phyloP scores from a whole-genome alignment of 768 basidiomycete genomes.

The Clavaria fumosa region DNA sequence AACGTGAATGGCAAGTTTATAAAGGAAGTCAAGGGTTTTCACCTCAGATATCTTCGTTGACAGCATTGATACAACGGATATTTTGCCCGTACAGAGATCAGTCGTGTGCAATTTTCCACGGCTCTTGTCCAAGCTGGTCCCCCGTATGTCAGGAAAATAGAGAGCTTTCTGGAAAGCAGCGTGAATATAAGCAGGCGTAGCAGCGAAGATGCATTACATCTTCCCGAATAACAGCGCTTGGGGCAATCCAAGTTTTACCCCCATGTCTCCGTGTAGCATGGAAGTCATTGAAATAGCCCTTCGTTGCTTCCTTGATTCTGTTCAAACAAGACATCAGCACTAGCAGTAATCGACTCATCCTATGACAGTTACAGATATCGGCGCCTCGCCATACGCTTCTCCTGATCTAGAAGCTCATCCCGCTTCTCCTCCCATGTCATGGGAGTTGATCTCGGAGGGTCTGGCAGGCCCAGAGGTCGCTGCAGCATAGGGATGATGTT shows the following conservation, averaged over 20 bases:
- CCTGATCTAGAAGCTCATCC: slow-evolving; percentile 57
- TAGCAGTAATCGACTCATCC: background rate
- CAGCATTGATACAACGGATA: slow-evolving; percentile 73
- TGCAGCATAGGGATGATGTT: slow-evolving; percentile 25
- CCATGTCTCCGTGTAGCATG: slow-evolving; percentile 69
- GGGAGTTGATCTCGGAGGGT: slow-evolving; percentile 43
- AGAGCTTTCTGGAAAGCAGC: slow-evolving; percentile 53
- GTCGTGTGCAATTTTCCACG: slow-evolving; percentile 55
- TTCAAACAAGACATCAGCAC: slow-evolving; percentile 1
- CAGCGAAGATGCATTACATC: slow-evolving; percentile 37
- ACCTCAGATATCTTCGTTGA: slow-evolving; percentile 83
- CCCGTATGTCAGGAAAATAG: slow-evolving; percentile 79
- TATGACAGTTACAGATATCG: slow-evolving; percentile 35
- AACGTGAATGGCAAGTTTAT: slow-evolving; percentile 3
- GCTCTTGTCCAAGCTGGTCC: slow-evolving; percentile 48
- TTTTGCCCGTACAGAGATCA: slow-evolving; percentile 53
- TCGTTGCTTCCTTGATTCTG: slow-evolving; percentile 40
- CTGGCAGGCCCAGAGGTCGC: slow-evolving; percentile 63
- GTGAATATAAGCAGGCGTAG: slow-evolving; percentile 1
- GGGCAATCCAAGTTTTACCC: slow-evolving; percentile 92
- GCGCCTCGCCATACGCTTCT: slow-evolving; percentile 55
- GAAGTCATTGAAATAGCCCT: slow-evolving; percentile 81
- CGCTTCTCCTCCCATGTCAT: slow-evolving; percentile 46
- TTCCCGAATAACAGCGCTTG: slow-evolving; percentile 74
- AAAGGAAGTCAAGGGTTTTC: slow-evolving; percentile 10